A percentile compares a stretch with the other conserved stretches of the same genome.
These are phyloP conservation scores for Pyricularia sp. DNA, from an alignment of 2,329 filamentous ascomycete genomes.

Conservation along the genomic window DNA sequence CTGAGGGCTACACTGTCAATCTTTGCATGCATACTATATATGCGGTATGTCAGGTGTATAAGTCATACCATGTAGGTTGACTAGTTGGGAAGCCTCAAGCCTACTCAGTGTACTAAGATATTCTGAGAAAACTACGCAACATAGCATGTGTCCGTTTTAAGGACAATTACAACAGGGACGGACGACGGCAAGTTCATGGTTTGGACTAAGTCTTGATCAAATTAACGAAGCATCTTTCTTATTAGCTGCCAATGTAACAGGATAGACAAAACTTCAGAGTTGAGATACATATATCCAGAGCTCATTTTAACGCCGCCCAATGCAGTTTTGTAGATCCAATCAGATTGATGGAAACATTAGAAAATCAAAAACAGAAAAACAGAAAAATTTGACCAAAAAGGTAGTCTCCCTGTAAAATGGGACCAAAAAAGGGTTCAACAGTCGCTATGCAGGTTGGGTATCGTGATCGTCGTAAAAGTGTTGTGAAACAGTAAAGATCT, in stretches of 20 bases:
- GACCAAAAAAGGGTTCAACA: constrained; percentile 22
- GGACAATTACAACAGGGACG: too few relatives aligned
- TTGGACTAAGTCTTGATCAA: background rate
- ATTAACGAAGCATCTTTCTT: background rate
- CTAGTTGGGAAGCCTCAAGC: too few relatives aligned
- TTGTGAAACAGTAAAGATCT: background rate
- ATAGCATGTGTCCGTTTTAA: too few relatives aligned
- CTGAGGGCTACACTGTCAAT: too few relatives aligned
- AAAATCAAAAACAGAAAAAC: constrained; percentile 6
- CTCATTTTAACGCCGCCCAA: constrained; percentile 9
- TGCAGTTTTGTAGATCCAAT: constrained; percentile 7
- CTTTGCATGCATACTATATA: too few relatives aligned
- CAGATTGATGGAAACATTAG: constrained; percentile 1
- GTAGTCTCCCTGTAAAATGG: constrained; percentile 8
- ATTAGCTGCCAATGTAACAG: background rate
- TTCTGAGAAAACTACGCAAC: too few relatives aligned
- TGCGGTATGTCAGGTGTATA: too few relatives aligned
- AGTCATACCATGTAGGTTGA: too few relatives aligned
- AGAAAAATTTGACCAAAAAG: constrained; percentile 9
- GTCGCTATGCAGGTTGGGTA: constrained; percentile 47
- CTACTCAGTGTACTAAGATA: too few relatives aligned
- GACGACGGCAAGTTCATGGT: background rate
- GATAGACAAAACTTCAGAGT: background rate
- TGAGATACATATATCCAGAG: background rate
- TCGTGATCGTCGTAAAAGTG: constrained; percentile 24